These are phyloP conservation scores for Carex sylvatica DNA, from an alignment of 202 grass and related monocot species.

Conservation along the genomic window DNA sequence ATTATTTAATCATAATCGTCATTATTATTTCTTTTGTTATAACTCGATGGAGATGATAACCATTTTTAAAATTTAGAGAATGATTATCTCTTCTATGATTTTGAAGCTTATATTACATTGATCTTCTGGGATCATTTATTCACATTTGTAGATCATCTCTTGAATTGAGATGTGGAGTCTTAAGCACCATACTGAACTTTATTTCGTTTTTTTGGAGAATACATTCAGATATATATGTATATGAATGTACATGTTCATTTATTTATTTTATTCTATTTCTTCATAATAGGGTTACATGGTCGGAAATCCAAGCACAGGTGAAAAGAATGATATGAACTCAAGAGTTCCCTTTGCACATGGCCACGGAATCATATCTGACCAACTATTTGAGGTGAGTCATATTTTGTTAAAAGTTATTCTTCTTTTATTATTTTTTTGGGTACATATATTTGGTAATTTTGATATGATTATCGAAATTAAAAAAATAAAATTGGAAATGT, in stretches of 20 bases:
- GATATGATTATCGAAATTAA: neutral
- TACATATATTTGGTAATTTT: neutral
- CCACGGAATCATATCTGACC: slow-evolving; percentile 39
- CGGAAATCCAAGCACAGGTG: slow-evolving; percentile 35
- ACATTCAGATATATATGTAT: neutral
- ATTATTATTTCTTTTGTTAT: slow-evolving; percentile 48
- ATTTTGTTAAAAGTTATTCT: neutral
- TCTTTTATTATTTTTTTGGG: neutral
- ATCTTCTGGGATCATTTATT: neutral
- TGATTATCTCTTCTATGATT: neutral
- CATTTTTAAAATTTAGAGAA: neutral
- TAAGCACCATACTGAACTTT: no score
- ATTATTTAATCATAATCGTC: slow-evolving; percentile 36
- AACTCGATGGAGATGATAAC: slow-evolving; percentile 42
- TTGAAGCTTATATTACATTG: slow-evolving; percentile 8
- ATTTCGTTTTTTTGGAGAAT: neutral
- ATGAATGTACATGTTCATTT: neutral
- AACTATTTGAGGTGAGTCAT: slow-evolving; percentile 32
- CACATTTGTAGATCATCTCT: neutral
- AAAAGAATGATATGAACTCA: slow-evolving; percentile 16
- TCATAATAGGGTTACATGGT: slow-evolving; percentile 38
- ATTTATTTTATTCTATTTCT: neutral
- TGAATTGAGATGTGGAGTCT: no score
- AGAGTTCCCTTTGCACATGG: slow-evolving; percentile 40
- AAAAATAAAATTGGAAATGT: neutral